Conservation (phyloP, 1,284 basidiomycete genomes). For the Ustilago nuda region DNA sequence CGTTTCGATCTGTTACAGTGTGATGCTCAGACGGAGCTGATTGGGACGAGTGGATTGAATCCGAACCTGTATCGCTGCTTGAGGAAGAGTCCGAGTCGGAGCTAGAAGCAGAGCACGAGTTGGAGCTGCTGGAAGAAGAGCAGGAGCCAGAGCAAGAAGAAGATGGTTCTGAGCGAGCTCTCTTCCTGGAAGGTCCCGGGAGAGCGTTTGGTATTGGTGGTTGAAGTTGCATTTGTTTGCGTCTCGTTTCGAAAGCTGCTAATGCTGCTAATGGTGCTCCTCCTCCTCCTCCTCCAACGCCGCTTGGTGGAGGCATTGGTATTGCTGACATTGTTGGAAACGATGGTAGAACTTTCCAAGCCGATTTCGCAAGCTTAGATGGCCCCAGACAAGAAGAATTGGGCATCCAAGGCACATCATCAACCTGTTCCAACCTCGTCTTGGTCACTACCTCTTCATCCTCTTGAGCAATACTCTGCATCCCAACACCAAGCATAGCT, state of each 20-base stretch:
- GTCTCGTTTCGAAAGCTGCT: slow-evolving; percentile 39
- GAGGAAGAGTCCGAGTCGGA: slow-evolving; percentile 3
- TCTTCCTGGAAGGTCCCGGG: neutral
- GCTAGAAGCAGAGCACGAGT: slow-evolving; percentile 10
- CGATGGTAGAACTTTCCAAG: neutral
- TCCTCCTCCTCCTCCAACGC: neutral
- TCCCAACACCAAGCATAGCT: slow-evolving; percentile 21
- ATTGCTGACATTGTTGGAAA: slow-evolving; percentile 19
- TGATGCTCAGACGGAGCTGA: neutral
- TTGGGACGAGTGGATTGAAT: slow-evolving; percentile 2
- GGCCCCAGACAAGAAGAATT: neutral
- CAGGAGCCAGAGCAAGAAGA: neutral
- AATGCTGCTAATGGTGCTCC: slow-evolving; percentile 27
- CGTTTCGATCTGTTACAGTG: slow-evolving; percentile 11
- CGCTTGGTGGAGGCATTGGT: slow-evolving; percentile 7
- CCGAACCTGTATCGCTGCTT: neutral
- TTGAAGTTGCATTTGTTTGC: slow-evolving; percentile 14
- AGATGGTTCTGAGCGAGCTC: slow-evolving; percentile 2
- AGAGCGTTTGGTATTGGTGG: neutral
- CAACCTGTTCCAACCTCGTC: neutral
- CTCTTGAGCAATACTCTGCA: slow-evolving; percentile 12
- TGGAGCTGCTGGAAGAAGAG: neutral
- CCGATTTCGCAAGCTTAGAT: neutral
- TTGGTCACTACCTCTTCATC: neutral
- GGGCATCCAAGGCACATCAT: slow-evolving; percentile 31